Evolutionary conservation across 2,329 filamentous ascomycete genomes (phyloP).

Genomic region (Botrytis elliptica): DNA sequence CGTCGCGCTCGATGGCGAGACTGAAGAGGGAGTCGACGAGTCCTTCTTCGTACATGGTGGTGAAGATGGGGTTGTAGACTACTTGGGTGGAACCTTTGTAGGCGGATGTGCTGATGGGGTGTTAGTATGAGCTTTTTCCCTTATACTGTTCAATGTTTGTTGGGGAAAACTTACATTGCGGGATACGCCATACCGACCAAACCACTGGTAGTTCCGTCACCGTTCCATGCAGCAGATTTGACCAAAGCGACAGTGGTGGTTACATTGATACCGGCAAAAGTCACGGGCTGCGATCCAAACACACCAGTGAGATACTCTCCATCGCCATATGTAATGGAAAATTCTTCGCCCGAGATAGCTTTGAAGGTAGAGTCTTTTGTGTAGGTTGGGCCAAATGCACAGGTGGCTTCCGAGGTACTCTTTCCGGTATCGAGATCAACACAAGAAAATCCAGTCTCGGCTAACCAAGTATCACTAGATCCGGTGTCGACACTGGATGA

Average conservation of each 20-base stretch:
- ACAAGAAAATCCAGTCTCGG: conserved; percentile 40
- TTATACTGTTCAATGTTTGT: background rate
- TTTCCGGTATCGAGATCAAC: conserved; percentile 34
- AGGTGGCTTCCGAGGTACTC: conserved; percentile 14
- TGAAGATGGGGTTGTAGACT: conserved; percentile 50
- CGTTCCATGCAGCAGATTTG: conserved; percentile 44
- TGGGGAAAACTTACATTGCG: conserved; percentile 36
- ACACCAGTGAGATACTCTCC: conserved; percentile 44
- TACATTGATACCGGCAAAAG: conserved; percentile 48
- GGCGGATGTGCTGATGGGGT: conserved; percentile 32
- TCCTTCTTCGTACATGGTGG: conserved; percentile 47
- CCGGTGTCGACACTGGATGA: conserved; percentile 51
- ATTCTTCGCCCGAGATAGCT: conserved; percentile 43
- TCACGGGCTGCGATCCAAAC: conserved; percentile 44
- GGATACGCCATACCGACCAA: conserved; percentile 52
- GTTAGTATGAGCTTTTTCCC: background rate
- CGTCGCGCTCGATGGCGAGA: conserved; percentile 46
- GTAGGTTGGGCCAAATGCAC: conserved; percentile 25
- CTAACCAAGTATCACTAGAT: conserved; percentile 48
- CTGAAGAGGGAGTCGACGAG: conserved; percentile 48
- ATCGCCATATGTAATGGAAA: conserved; percentile 46
- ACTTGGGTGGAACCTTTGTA: conserved; percentile 28
- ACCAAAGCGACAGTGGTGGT: conserved; percentile 49
- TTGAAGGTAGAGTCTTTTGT: conserved; percentile 38
- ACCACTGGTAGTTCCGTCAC: conserved; percentile 47